Base-by-base conservation (phyloP, 352 stramenopile species). In the Globisporangium acanthophoron region DNA sequence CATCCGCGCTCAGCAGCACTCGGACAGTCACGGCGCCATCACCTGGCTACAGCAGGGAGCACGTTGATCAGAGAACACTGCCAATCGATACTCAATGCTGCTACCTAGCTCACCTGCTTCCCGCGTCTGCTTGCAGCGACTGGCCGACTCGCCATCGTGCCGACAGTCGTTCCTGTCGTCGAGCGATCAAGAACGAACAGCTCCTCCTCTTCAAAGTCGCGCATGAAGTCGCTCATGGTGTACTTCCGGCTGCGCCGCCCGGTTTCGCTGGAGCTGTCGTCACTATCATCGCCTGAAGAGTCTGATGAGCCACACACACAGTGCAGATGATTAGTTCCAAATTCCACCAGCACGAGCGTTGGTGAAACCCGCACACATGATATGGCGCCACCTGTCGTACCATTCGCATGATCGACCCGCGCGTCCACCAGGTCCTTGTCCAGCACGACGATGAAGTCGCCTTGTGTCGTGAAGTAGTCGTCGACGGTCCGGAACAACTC, bases 171-270 rank as follows among this genome's bases (percentile, higher is more conserved):
- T 39, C 57, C 45, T 37, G 57, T 45, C n/a, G 64, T 59, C n/a
- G 67, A 59, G 41, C 69, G 60, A 63, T 78, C 70, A 7, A 54
- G 56, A 5, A 74, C 24, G 12, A 78, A 41, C 20, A 62, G 62
- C 31, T 90, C 73, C 61, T 92, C 75, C 51, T 88, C 82, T 54
- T 88, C 78, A 58, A 92, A 88, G 48, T 92, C 81, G 44, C 78
- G 76, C 77, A 89, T 88, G 35, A 90, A 90, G 54, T 90, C 80
- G 60, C 71, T 90, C 54, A 77, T 66, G 15, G 80, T 85, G 69
- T 92, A 88, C 58, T 88, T 87, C 11, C 75, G 73, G 70, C 70
- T 84, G 40, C 72, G 67, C 27, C 74, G 58, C 18, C 59, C 59
- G 9, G 63, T 75, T 47, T 67, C 64, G n/a, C 64, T 61, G 2